Base-by-base conservation (phyloP, 768 basidiomycete genomes). In the Suillus discolor region DNA sequence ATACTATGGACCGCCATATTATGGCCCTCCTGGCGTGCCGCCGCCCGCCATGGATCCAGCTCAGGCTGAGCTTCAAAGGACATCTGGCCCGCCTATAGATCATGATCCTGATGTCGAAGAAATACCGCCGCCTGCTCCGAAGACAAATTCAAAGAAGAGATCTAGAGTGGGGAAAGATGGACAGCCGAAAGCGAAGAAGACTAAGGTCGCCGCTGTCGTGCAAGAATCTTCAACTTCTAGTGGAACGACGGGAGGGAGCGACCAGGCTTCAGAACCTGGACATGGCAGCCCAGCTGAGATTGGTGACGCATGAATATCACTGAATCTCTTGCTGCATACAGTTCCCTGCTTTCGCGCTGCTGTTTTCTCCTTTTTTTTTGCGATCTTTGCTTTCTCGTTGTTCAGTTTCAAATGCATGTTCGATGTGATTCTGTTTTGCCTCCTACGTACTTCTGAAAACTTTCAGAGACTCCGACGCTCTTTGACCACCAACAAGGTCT, bases 1-100 rank as follows among this genome's bases (percentile, higher is more conserved):
- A 36, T 82, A 81, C 68, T 83, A 79, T 63, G 57, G 57, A 12
- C 57, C 57, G 11, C 77, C 80, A 0, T 77, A 77, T 57, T 75
- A 78, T 42, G 64, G 72, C 7, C 68, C 75, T 16, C 66, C 79
- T 59, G 68, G 78, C 47, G 69, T 71, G 31, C 79, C 73, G 67
- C 71, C 79, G 39, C 74, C 79, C 31, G 71, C 73, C 18, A 74
- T 77, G 31, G 74, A 72, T 41, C 71, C 74, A 36, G 67, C 63
- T 6, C 71, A 77, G 51, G 70, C 71, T 2, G 68, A 71, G 25
- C 38, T 39, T 41, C 59, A 62, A 38, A 75, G 68, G 57, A 77
- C 73, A 39, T 55, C 64, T 23, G 71, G 69, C 25, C 69, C 71
- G 36, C 61, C 70, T 34, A 62, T 63, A 6, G 72, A 63, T 36